A percentile compares a stretch with the other conserved stretches of the same genome.
These are phyloP conservation scores for Moringa oleifera DNA, from an alignment of 345 rosid species.

Conservation along the genomic window DNA sequence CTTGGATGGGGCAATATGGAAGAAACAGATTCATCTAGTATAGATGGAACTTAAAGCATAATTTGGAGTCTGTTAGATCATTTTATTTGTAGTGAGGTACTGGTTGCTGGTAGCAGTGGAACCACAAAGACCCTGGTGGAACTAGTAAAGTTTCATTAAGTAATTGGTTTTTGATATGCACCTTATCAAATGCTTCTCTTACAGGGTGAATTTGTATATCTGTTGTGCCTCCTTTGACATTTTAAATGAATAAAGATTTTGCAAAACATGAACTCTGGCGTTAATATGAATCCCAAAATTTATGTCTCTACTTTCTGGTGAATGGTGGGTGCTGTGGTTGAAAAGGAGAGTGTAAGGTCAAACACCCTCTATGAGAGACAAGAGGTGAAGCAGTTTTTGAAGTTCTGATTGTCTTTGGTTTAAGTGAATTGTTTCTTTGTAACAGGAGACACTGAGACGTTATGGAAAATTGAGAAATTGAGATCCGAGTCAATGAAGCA, in stretches of 20 bases:
- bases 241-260: no score
- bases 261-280: neutral
- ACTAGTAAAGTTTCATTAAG: no score
- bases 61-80: neutral
- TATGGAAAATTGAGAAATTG: constrained; percentile 72
- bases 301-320: no score
- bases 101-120: neutral
- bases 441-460: constrained; percentile 59
- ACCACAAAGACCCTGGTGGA: neutral
- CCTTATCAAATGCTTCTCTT: neutral
- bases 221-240: neutral
- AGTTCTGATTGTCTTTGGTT: neutral
- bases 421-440: neutral
- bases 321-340: no score
- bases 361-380: no score
- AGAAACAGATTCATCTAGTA: neutral
- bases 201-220: neutral
- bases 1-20: neutral
- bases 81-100: neutral
- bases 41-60: neutral
- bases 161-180: neutral
- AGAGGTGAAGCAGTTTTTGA: neutral
- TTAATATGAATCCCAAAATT: no score
- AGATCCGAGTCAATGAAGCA: constrained; percentile 62
- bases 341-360: no score